Evolutionary conservation across 169 alveolate genomes (phyloP).

Genomic region (Fabrea salina): DNA sequence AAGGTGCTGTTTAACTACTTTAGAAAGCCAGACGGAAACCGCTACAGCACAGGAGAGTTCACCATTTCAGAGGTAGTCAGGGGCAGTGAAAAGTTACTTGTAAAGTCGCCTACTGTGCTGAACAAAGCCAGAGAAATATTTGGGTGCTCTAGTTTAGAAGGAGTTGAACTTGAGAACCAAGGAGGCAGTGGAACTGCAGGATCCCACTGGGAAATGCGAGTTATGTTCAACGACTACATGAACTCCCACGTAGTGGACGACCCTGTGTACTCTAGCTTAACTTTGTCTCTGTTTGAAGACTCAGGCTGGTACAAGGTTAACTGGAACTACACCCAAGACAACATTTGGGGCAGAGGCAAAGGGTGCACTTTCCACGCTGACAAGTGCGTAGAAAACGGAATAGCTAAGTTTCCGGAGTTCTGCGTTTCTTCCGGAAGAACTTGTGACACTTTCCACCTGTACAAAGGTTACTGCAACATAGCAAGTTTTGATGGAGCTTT

Average conservation of each 20-base stretch:
- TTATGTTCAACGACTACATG: constrained; percentile 27
- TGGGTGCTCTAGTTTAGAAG: constrained; percentile 31
- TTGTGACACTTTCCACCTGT: not conserved
- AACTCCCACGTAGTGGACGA: not conserved
- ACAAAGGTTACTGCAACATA: not conserved
- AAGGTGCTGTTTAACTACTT: not conserved
- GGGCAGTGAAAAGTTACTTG: not conserved
- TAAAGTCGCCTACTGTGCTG: constrained; percentile 37
- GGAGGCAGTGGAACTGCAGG: constrained; percentile 46
- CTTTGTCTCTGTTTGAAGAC: not conserved
- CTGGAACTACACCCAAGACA: not conserved
- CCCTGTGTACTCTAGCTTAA: not conserved
- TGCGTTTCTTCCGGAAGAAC: constrained; percentile 1
- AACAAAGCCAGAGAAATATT: constrained; percentile 32
- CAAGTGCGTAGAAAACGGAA: not conserved
- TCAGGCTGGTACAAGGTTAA: not conserved
- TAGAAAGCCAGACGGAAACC: not conserved
- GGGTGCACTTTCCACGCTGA: not conserved
- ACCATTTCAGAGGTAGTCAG: not conserved
- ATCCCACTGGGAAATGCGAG: constrained; percentile 48
- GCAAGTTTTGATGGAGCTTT: constrained; percentile 9
- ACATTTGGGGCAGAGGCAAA: not conserved
- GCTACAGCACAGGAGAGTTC: not conserved
- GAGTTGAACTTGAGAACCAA: constrained; percentile 40
- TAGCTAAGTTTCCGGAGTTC: not conserved